Base-by-base conservation (phyloP, 2,329 filamentous ascomycete species). In the Claviceps humidiphila region DNA sequence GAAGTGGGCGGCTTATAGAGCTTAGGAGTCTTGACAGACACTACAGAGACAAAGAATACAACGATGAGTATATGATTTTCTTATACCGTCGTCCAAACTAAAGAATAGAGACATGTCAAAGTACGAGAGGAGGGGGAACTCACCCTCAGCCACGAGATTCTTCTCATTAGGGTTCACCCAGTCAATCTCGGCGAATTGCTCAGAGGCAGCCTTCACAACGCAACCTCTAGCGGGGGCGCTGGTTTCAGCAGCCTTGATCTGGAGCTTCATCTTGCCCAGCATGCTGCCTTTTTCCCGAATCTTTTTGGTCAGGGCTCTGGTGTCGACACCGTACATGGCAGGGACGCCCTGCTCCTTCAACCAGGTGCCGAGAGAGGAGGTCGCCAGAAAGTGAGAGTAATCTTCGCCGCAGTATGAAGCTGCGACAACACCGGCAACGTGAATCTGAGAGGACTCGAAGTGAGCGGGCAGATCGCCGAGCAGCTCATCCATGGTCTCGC, bases 231-330 rank as follows among this genome's bases (percentile, higher is more conserved):
- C 66, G 58, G 37, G 51, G 52, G 74, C 74, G 56, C 75, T 74
- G 58, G 68, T 63, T 42, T 75, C 58, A 53, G 64, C 46, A 14
- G 5, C 59, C 51, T 71, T 60, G 59, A 83, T 62, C 68, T 89
- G 80, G 53, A 90, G 78, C 58, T 93, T 76, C 77, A 98, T 80
- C 59, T 88, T 86, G 56, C 91, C 93, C 49, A 97, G 82, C 89
- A 97, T 95, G 74, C 89, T 95, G 65, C 93, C 93, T 69, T 95
- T 83, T 63, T 95, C 79, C 61, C 93, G 81, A 60, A 98, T 95
- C 65, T 84, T 85, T 78, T 97, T 96, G 50, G 93, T 98, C 67
- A 98, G 73, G 52, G 87, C 85, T 66, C 93, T 79, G 45, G 93
- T 98, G 72, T 98, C 93, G 55, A 98, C 85, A 54, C 89, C 93